Conservation (phyloP, 176 grass and related monocot genomes). For the Oryza punctata region DNA sequence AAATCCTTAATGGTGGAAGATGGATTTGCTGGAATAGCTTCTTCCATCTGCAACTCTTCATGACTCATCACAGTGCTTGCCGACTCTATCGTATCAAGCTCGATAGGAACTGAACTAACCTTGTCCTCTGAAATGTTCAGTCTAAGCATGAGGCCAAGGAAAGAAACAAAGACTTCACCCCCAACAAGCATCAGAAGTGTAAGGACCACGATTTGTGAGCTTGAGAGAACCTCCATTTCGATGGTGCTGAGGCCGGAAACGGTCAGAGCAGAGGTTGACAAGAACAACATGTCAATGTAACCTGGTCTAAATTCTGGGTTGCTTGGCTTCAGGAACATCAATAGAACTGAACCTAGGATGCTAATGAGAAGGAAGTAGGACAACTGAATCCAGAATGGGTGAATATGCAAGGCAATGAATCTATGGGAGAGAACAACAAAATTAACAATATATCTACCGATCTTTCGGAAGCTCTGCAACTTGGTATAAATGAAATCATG, state of each 20-base stretch:
- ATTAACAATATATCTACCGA: conserved; percentile 16
- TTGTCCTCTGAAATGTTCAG: neutral
- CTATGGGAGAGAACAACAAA: neutral
- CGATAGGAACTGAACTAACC: conserved; percentile 25
- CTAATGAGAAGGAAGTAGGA: conserved; percentile 51
- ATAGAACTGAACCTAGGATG: conserved; percentile 40
- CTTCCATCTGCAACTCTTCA: conserved; percentile 21
- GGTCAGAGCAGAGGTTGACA: conserved; percentile 54
- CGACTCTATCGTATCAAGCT: conserved; percentile 1
- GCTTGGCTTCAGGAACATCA: conserved; percentile 47
- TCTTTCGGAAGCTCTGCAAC: conserved; percentile 39
- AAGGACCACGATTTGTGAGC: conserved; percentile 51
- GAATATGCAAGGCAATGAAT: conserved; percentile 33
- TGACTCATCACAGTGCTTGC: neutral
- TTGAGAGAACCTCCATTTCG: conserved; percentile 59
- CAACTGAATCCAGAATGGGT: conserved; percentile 61
- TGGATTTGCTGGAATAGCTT: neutral
- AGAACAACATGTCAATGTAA: conserved; percentile 52
- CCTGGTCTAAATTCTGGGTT: neutral
- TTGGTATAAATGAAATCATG: conserved; percentile 39
- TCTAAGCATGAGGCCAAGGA: conserved; percentile 57
- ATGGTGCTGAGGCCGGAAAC: conserved; percentile 52
- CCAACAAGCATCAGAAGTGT: conserved; percentile 61
- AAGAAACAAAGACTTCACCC: conserved; percentile 56
- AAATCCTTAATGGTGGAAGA: conserved; percentile 8